Conservation (phyloP, 306 rosid species). For the Ormosia emarginata region DNA sequence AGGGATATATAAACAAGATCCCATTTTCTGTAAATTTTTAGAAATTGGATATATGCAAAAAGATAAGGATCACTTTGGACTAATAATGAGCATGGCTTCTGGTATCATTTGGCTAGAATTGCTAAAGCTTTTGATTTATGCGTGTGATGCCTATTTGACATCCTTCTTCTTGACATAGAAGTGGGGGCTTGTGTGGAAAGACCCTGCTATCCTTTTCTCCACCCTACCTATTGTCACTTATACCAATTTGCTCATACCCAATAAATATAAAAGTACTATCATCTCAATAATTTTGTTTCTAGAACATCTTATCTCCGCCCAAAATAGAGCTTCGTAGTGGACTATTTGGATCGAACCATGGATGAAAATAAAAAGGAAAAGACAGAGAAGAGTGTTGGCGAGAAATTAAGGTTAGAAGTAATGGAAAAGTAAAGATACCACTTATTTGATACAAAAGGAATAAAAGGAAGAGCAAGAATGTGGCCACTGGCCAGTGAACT, state of each 20-base stretch:
- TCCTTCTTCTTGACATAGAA: not conserved
- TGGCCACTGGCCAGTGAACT: no score
- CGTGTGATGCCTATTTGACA: not conserved
- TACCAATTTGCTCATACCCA: no score
- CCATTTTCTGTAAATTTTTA: conserved; percentile 1
- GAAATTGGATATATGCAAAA: not conserved
- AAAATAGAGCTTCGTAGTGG: no score
- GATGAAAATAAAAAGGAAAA: no score
- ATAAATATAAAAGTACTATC: not conserved
- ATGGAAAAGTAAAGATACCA: no score
- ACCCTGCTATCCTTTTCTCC: not conserved
- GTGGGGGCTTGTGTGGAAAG: not conserved
- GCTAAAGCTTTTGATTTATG: not conserved
- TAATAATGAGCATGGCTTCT: not conserved
- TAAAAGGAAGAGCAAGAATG: no score
- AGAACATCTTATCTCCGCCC: no score
- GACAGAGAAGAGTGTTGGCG: no score
- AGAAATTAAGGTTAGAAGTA: no score
- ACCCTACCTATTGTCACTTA: not conserved
- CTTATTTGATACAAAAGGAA: no score
- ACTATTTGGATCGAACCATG: no score
- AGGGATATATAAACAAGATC: not conserved
- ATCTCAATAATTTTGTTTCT: not conserved
- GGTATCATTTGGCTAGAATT: not conserved
- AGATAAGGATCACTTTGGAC: not conserved